Conservation (phyloP, 257 asterid genomes). For the Solanum gandarillasii region DNA sequence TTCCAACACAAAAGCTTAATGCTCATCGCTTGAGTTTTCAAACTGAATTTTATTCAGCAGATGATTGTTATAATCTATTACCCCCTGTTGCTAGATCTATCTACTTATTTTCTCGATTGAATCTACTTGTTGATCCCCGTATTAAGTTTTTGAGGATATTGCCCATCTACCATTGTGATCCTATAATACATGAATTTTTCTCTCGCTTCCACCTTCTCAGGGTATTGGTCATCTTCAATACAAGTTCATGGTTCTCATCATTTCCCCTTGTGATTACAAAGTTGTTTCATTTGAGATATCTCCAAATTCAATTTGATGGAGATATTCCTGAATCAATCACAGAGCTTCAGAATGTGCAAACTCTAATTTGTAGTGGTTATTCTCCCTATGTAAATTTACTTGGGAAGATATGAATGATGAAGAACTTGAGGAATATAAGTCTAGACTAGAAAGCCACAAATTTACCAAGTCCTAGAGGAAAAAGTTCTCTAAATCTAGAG, state of each 20-base stretch:
- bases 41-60: background rate
- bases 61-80: background rate
- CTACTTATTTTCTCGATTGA: background rate
- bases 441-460: too few relatives aligned
- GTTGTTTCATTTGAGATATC: background rate
- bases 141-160: background rate
- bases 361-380: background rate
- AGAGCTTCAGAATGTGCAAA: background rate
- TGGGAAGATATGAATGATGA: background rate
- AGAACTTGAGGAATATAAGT: background rate
- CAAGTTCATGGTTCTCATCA: too few relatives aligned
- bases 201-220: background rate
- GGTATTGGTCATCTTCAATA: background rate
- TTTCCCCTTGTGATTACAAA: too few relatives aligned
- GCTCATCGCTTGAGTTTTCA: background rate
- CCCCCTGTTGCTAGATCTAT: background rate
- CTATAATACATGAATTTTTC: background rate
- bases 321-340: background rate
- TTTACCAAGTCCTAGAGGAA: too few relatives aligned
- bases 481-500: too few relatives aligned
- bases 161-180: background rate
- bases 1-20: background rate
- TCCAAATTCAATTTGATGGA: background rate
- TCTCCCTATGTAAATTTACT: too few relatives aligned
- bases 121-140: background rate